Evolutionary conservation across 208 protist species (phyloP), one percentile per base, ranked within the genome.

Genomic region (Leishmania gerbilli): DNA sequence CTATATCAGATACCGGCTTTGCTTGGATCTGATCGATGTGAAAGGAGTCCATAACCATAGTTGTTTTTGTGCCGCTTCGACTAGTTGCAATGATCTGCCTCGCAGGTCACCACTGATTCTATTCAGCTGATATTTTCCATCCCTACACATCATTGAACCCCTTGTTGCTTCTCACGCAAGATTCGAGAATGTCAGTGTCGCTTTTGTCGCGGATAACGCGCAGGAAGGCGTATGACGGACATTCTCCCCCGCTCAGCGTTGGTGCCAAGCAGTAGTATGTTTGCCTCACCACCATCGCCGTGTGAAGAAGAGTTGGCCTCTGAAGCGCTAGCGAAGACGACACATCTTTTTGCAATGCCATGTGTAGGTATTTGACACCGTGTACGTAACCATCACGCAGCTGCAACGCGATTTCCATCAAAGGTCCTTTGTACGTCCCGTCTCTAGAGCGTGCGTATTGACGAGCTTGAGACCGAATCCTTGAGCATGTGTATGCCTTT

Each of bases 191-290:
- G 45, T 93, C 85, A 34, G 75, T 67, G 71, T 94, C 90, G 21
- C 56, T 81, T 77, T 94, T 95, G 1, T 76, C 83, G 58, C 81
- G 79, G 15, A 94, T 78, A 45, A 87, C 74, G 17, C 83, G 77
- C 69, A 95, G 75, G 85, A 95, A 94, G n/a, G 72, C 69, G 77
- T 92, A 93, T 21, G 90, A 95, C 62, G 90, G 90, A 58, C 92
- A 95, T 8, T 84, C 82, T 11, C 82, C 71, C 64, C 69, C 78
- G 40, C 81, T 77, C 21, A 84, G 42, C 69, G 76, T 74, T 40
- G 89, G 86, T 51, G 89, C 86, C 79, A 93, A 71, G 76, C 92
- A 95, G 72, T 72, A 81, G 55, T 78, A 68, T 51, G 84, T 77
- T 60, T 93, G 84, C 34, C 84, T 74, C 65, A 93, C n/a, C 62